A percentile compares a stretch with the other conserved stretches of the same genome.
Conservation (phyloP, 169 alveolate genomes). For the Plasmodium inui region DNA sequence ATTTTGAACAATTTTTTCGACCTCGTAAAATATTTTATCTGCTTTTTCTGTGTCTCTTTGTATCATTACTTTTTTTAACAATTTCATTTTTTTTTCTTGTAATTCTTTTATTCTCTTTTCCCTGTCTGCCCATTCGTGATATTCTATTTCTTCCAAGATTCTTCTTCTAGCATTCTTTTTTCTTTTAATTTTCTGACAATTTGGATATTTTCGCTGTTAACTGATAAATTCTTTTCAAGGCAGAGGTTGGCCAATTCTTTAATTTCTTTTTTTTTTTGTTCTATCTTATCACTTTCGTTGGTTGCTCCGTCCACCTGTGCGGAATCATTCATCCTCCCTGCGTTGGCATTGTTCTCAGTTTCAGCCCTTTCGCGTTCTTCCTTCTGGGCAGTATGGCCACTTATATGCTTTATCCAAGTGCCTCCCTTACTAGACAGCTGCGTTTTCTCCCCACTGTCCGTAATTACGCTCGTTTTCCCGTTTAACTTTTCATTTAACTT, state of each 20-base stretch:
- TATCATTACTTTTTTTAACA: constrained; percentile 56
- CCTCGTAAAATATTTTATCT: constrained; percentile 72
- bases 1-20: constrained; percentile 63
- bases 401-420: background rate
- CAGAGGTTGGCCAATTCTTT: constrained; percentile 73
- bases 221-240: constrained; percentile 52
- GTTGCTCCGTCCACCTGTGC: background rate
- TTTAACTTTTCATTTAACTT: constrained; percentile 26
- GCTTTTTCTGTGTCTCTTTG: constrained; percentile 66
- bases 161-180: constrained; percentile 69
- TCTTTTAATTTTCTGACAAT: constrained; percentile 69
- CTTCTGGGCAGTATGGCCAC: background rate
- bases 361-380: background rate
- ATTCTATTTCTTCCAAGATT: constrained; percentile 69
- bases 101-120: constrained; percentile 75
- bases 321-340: background rate
- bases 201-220: constrained; percentile 69
- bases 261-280: constrained; percentile 46
- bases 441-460: background rate
- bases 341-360: background rate
- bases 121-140: constrained; percentile 76
- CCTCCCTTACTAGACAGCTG: background rate
- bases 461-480: background rate
- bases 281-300: constrained; percentile 14
- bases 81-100: constrained; percentile 75